Evolutionary conservation across 495 filamentous ascomycete genomes (phyloP).

Genomic region (Trichocladium antarcticum): DNA sequence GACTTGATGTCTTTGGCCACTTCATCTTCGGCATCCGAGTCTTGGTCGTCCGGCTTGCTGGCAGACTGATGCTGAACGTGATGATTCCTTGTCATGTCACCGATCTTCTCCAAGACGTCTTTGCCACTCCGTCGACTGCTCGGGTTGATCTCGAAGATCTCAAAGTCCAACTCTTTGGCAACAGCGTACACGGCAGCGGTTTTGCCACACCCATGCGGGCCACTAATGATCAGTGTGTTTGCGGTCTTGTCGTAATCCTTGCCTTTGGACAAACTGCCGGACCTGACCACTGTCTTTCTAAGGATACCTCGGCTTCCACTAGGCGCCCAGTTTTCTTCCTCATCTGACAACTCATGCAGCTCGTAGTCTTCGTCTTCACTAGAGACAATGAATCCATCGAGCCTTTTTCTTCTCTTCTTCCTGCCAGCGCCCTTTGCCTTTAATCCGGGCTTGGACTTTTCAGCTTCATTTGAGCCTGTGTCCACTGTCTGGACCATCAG

Average conservation of each 20-base stretch:
- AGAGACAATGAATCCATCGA: conserved; percentile 77
- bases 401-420: conserved; percentile 60
- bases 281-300: conserved; percentile 54
- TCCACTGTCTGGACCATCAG: conserved; percentile 66
- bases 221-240: conserved; percentile 72
- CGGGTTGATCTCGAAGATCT: conserved; percentile 90
- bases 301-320: conserved; percentile 27
- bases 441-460: conserved; percentile 34
- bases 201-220: conserved; percentile 85
- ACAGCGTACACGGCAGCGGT: conserved; percentile 86
- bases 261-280: conserved; percentile 36
- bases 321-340: conserved; percentile 45
- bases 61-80: conserved; percentile 47
- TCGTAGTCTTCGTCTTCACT: conserved; percentile 72
- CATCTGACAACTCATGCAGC: conserved; percentile 60
- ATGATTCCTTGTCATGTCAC: conserved; percentile 94
- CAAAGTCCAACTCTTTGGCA: conserved; percentile 90
- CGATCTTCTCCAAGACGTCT: conserved; percentile 83
- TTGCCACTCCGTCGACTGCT: conserved; percentile 73
- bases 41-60: conserved; percentile 9
- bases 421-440: conserved; percentile 35
- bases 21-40: conserved; percentile 29
- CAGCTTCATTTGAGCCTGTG: conserved; percentile 43
- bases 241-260: conserved; percentile 37
- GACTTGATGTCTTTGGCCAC: conserved; percentile 48